phyloP scores from a whole-genome alignment of 257 asterid genomes.

The Nicotiana attenuata region DNA sequence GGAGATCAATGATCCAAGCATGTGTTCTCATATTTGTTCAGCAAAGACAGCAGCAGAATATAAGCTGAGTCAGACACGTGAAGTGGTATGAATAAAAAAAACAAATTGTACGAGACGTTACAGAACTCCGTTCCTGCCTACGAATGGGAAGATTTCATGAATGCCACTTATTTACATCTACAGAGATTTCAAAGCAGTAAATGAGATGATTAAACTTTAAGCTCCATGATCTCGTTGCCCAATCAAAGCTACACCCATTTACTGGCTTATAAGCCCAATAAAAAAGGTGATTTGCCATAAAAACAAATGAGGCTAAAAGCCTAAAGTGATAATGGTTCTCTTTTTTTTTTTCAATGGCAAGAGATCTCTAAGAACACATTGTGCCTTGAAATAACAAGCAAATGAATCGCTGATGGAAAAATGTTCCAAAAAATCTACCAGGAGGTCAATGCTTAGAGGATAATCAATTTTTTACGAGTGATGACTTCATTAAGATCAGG shows the following conservation, averaged over 20 bases:
- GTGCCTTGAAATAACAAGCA: neutral
- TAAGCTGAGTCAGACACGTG: neutral
- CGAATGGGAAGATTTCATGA: neutral
- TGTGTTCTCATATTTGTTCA: neutral
- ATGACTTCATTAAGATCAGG: neutral
- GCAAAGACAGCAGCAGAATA: neutral
- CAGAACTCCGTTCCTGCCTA: neutral
- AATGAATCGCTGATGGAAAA: neutral
- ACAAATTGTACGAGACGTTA: neutral
- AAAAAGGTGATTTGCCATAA: neutral
- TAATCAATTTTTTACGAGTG: neutral
- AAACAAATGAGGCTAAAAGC: neutral
- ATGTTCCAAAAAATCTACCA: neutral
- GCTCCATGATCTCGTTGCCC: neutral
- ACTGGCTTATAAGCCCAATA: neutral
- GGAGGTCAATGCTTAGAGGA: neutral
- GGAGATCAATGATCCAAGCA: constrained; percentile 2
- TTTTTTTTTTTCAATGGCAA: neutral
- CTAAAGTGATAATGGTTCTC: neutral
- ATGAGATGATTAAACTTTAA: neutral
- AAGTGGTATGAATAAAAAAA: neutral
- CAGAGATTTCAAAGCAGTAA: too few species aligned
- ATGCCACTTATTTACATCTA: neutral
- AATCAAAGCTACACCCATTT: neutral
- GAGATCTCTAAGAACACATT: neutral